A percentile compares a stretch with the other conserved stretches of the same genome.
Conservation (phyloP, 2,329 filamentous ascomycete genomes). For the Alternaria sp. region DNA sequence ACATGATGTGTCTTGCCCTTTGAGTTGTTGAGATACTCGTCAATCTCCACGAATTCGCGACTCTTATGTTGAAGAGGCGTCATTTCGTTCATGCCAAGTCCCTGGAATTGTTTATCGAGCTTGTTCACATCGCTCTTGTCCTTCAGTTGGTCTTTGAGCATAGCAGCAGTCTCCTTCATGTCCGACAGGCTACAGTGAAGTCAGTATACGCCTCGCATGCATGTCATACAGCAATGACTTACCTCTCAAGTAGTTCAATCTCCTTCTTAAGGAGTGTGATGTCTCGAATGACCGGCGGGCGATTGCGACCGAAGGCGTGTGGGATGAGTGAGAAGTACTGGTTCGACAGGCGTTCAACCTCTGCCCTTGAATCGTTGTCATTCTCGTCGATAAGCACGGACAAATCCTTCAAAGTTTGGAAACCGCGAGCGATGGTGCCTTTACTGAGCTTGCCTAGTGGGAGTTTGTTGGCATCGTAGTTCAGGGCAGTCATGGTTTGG, state of each 20-base stretch:
- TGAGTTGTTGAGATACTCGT: constrained; percentile 70
- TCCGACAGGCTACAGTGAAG: constrained; percentile 67
- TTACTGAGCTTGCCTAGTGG: constrained; percentile 86
- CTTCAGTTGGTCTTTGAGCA: constrained; percentile 71
- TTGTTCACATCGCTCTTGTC: constrained; percentile 62
- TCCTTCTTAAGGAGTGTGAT: constrained; percentile 71
- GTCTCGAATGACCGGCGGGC: constrained; percentile 71
- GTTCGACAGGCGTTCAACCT: constrained; percentile 73
- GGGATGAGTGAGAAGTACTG: constrained; percentile 83
- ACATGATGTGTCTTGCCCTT: constrained; percentile 70
- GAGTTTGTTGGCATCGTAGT: constrained; percentile 77
- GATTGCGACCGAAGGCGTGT: constrained; percentile 76
- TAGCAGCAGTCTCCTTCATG: constrained; percentile 80
- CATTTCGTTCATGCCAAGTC: constrained; percentile 78
- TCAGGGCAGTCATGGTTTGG: constrained; percentile 68
- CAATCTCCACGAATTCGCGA: constrained; percentile 69
- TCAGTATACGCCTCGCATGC: background rate
- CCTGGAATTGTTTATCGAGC: constrained; percentile 75
- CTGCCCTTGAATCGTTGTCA: constrained; percentile 54
- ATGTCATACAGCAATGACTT: background rate
- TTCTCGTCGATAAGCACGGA: constrained; percentile 68
- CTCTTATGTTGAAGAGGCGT: constrained; percentile 66
- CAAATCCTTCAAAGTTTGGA: constrained; percentile 77
- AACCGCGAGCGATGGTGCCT: constrained; percentile 75
- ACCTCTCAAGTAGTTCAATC: constrained; percentile 75